Conservation (phyloP, 2,329 filamentous ascomycete species). For the Coniochaeta sp. region DNA sequence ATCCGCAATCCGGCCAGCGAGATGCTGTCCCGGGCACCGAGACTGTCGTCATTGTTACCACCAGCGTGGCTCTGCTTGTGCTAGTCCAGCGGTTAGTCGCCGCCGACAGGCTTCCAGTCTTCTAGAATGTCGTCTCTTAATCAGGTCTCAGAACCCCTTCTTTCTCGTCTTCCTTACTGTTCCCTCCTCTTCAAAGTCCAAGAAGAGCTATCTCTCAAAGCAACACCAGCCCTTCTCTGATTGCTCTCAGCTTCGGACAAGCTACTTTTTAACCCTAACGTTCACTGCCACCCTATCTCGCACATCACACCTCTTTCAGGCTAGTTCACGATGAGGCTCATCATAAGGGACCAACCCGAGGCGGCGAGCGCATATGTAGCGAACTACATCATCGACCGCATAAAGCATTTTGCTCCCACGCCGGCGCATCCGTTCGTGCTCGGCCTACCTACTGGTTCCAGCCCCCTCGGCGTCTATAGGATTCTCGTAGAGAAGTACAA, state of each 20-base stretch:
- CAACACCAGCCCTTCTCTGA: neutral
- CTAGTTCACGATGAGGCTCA: conserved; percentile 53
- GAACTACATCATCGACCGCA: conserved; percentile 66
- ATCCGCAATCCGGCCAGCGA: neutral
- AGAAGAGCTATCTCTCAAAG: neutral
- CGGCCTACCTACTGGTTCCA: conserved; percentile 66
- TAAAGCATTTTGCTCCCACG: conserved; percentile 59
- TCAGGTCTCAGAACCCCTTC: neutral
- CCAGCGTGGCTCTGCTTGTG: neutral
- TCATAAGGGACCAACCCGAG: conserved; percentile 58
- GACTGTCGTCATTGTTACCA: conserved; percentile 3
- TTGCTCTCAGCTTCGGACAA: neutral
- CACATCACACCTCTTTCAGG: neutral
- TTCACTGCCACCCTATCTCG: conserved; percentile 4
- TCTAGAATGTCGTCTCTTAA: conserved; percentile 1
- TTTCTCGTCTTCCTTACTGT: neutral
- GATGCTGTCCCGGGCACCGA: neutral
- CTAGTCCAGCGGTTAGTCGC: neutral
- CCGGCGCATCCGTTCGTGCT: conserved; percentile 61
- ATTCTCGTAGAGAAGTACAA: conserved; percentile 57
- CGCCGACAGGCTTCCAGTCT: neutral
- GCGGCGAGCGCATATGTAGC: conserved; percentile 61
- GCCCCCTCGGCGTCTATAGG: conserved; percentile 62
- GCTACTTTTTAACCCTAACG: neutral
- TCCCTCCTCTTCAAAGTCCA: neutral